phyloP scores from a whole-genome alignment of 2,329 filamentous ascomycete genomes.

The Cytospora paraplurivora region DNA sequence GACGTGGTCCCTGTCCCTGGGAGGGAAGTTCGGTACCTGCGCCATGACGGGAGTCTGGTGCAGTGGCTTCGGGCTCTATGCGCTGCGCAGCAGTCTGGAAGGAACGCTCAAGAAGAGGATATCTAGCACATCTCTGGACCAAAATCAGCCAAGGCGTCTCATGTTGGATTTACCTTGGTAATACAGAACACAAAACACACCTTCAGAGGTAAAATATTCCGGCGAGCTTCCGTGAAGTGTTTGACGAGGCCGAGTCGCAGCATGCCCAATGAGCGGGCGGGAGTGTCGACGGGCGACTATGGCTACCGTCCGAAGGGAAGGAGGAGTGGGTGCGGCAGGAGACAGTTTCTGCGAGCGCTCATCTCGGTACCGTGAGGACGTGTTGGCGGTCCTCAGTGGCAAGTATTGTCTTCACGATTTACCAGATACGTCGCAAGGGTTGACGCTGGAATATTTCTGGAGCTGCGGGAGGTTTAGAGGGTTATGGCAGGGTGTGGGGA shows the following conservation, averaged over 20 bases:
- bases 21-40: background rate
- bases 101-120: background rate
- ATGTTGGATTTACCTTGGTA: background rate
- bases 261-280: slow-evolving; percentile 12
- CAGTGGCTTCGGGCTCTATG: background rate
- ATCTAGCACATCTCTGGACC: background rate
- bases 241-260: slow-evolving; percentile 16
- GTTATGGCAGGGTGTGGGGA: too few species aligned
- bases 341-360: background rate
- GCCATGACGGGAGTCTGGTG: background rate
- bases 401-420: background rate
- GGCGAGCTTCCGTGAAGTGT: slow-evolving; percentile 10
- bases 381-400: background rate
- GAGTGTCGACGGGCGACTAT: background rate
- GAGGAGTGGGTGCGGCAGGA: background rate
- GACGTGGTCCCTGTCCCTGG: background rate
- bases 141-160: background rate
- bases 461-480: too few species aligned
- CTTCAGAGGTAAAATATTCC: slow-evolving; percentile 1
- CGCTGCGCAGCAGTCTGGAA: background rate
- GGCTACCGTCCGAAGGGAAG: background rate
- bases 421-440: background rate
- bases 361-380: slow-evolving; percentile 1
- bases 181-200: background rate
- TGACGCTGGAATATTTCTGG: background rate